Percentiles rank a stretch among this genome's conserved stretches.
These are phyloP conservation scores for Aleurites moluccanus DNA, from an alignment of 441 rosid genomes.

Conservation along the genomic window DNA sequence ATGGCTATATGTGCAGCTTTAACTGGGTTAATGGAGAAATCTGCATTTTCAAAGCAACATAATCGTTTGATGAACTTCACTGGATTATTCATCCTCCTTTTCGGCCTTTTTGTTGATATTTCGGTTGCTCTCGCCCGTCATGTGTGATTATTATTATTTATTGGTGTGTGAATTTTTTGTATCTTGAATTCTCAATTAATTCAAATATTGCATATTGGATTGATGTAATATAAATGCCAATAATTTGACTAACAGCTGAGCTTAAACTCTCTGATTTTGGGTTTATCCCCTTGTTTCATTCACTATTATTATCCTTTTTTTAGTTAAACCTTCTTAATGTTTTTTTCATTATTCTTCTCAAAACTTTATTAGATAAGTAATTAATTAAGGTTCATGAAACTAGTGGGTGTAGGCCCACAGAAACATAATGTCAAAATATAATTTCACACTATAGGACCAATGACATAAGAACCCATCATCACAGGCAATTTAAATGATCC, in stretches of 20 bases:
- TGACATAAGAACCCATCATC: neutral
- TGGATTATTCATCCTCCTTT: conserved; percentile 64
- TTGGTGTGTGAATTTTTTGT: neutral
- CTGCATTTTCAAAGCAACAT: conserved; percentile 27
- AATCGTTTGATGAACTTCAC: conserved; percentile 64
- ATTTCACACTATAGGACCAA: neutral
- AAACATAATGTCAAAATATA: neutral
- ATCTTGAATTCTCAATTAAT: too few relatives aligned
- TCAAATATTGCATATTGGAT: neutral
- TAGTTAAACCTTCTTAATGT: neutral
- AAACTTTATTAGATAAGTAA: too few relatives aligned
- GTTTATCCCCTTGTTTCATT: neutral
- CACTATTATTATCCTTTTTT: neutral
- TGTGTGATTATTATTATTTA: conserved; percentile 22
- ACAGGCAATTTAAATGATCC: neutral
- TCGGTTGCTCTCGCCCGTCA: conserved; percentile 72
- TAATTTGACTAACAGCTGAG: neutral
- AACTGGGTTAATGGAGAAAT: conserved; percentile 69
- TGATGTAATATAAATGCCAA: neutral
- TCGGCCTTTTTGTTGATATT: conserved; percentile 73
- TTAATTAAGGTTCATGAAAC: neutral
- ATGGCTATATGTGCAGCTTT: conserved; percentile 78
- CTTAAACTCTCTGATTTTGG: too few relatives aligned
- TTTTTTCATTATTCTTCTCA: neutral
- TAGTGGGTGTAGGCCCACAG: neutral